Evolutionary conservation across 225 moss, liverwort and hornwort species (phyloP), one percentile per base, ranked within the genome.

Genomic region (Antitrichia curtipendula): DNA sequence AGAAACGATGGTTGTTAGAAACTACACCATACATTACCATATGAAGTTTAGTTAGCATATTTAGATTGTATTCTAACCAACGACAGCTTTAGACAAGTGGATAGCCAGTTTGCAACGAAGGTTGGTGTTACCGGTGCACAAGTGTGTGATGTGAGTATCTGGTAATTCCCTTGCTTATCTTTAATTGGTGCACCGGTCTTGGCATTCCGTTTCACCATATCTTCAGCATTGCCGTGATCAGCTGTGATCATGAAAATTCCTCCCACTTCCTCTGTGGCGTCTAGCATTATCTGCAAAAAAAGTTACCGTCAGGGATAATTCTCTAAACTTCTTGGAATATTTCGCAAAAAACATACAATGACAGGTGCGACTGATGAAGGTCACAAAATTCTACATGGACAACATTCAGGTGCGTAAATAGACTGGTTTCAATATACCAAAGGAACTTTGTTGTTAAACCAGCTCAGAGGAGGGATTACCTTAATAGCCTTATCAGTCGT

Each of bases 171-270:
- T 84, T 90, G 82, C 88, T 95, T 95, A 86, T 95, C 95, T 89
- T 91, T 90, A 11, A 93, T 0, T 27, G 95, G 93, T 63, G 91
- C 90, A 85, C 93, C 93, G 4, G 93, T 95, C 89, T 95, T 95
- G 43, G 90, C 53, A 83, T 95, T 93, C 57, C 93, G 90, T 85
- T 95, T 93, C 92, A 95, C 95, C 95, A 95, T 95, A 54, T 95
- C 95, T 88, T 95, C 95, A 60, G 93, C 95, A 84, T 95, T 95
- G 52, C 93, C 95, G 85, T 95, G 95, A 87, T 95, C 95, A 82
- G 93, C 95, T 36, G 95, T 95, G 28, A 95, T 88, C 56, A 93
- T 8, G 68, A 92, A 95, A 83, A 95, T 93, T 22, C 95, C 95
- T 54, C 93, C 93, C 49, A 93, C 95, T 62, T 92, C 92, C 81